Evolutionary conservation across 2,329 filamentous ascomycete genomes (phyloP).

Genomic region (Fusarium succisae): DNA sequence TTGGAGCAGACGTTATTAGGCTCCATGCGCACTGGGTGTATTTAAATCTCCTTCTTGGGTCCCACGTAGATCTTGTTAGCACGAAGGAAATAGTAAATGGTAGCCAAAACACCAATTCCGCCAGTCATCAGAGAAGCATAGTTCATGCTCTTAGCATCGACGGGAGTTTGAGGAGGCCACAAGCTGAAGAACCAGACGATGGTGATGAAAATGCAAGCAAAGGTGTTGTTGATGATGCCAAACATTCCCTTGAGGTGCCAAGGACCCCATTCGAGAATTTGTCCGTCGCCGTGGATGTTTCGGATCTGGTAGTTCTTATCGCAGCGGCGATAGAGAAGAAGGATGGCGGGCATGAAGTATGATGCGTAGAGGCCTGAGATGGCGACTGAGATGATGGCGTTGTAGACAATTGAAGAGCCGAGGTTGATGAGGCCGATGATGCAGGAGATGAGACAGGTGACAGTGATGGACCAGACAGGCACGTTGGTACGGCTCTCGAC

Average conservation of each 20-base stretch:
- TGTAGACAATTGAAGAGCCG: slow-evolving; percentile 36
- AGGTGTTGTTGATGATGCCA: slow-evolving; percentile 62
- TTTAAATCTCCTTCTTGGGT: slow-evolving; percentile 46
- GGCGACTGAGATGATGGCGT: slow-evolving; percentile 36
- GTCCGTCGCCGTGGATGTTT: slow-evolving; percentile 21
- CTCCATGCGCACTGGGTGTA: too few relatives aligned
- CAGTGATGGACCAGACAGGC: slow-evolving; percentile 35
- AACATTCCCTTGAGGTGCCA: slow-evolving; percentile 61
- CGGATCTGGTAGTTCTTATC: slow-evolving; percentile 35
- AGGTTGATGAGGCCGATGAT: slow-evolving; percentile 39
- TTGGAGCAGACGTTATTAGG: background rate
- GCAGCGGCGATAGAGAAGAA: slow-evolving; percentile 38
- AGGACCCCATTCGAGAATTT: slow-evolving; percentile 58
- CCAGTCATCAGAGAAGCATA: slow-evolving; percentile 57
- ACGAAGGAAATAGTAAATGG: slow-evolving; percentile 55
- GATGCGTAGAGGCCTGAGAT: slow-evolving; percentile 36
- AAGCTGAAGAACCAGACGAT: slow-evolving; percentile 66
- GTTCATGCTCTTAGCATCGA: slow-evolving; percentile 52
- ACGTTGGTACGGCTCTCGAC: slow-evolving; percentile 32
- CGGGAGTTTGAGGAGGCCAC: slow-evolving; percentile 50
- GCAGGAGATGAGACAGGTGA: slow-evolving; percentile 32
- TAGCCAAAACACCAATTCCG: slow-evolving; percentile 51
- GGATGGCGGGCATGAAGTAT: slow-evolving; percentile 32
- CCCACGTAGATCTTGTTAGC: slow-evolving; percentile 55
- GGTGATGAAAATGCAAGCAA: slow-evolving; percentile 61